A percentile compares a stretch with the other conserved stretches of the same genome.
phyloP scores from a whole-genome alignment of 768 basidiomycete genomes.

The Serpula lacrymans region DNA sequence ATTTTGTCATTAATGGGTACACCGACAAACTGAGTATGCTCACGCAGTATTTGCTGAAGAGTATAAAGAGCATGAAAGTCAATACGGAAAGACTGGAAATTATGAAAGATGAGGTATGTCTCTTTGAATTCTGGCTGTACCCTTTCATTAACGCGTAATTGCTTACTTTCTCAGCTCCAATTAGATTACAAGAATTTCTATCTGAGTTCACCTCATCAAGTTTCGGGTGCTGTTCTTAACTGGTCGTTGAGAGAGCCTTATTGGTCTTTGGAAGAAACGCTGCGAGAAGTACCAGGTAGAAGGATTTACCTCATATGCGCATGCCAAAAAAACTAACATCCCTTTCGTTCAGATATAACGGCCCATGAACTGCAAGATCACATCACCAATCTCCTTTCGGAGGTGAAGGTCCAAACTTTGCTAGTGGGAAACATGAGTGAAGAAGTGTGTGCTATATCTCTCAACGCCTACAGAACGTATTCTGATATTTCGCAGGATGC shows the following conservation, averaged over 20 bases:
- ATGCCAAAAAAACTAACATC: not conserved
- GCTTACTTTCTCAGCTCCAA: conserved; percentile 57
- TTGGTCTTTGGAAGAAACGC: conserved; percentile 75
- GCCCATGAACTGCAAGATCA: conserved; percentile 67
- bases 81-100: conserved; percentile 72
- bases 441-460: conserved; percentile 50
- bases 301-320: conserved; percentile 23
- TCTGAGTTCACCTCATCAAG: conserved; percentile 75
- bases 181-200: conserved; percentile 85
- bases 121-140: no score
- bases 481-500: conserved; percentile 68
- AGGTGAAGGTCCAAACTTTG: conserved; percentile 68
- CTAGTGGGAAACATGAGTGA: conserved; percentile 83
- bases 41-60: conserved; percentile 66
- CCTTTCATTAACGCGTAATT: no score
- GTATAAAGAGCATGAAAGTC: conserved; percentile 60
- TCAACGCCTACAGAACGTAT: not conserved
- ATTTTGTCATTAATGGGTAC: conserved; percentile 74
- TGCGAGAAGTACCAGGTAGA: conserved; percentile 71
- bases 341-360: conserved; percentile 59
- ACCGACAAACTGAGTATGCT: conserved; percentile 87
- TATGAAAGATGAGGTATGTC: conserved; percentile 76
- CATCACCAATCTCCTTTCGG: conserved; percentile 52
- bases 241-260: conserved; percentile 67
- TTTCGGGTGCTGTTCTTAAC: conserved; percentile 69